phyloP scores from a whole-genome alignment of 495 filamentous ascomycete species.

The Alectoria sarmentosa region DNA sequence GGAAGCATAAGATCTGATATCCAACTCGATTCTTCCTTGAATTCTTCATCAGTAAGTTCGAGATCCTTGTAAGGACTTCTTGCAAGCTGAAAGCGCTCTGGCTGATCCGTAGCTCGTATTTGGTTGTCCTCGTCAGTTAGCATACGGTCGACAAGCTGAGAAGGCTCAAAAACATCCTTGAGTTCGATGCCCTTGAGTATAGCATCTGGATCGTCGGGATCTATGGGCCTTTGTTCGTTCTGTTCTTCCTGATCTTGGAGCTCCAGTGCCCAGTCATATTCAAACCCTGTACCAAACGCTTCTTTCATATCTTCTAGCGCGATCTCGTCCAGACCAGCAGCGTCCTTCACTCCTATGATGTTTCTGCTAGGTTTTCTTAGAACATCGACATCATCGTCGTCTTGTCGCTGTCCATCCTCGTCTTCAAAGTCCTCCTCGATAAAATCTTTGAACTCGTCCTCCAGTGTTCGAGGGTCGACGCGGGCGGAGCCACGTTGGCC shows the following conservation, averaged over 20 bases:
- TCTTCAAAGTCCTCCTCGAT: slow-evolving; percentile 94
- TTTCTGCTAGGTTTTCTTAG: slow-evolving; percentile 54
- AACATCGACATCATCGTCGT: slow-evolving; percentile 86
- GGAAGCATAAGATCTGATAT: slow-evolving; percentile 82
- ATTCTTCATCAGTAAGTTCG: slow-evolving; percentile 67
- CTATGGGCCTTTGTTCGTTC: slow-evolving; percentile 57
- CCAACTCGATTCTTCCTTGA: slow-evolving; percentile 84
- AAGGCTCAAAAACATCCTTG: slow-evolving; percentile 96
- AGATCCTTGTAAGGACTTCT: slow-evolving; percentile 79
- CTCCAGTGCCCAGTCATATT: slow-evolving; percentile 89
- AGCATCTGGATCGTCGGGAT: slow-evolving; percentile 38
- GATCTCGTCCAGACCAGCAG: slow-evolving; percentile 79
- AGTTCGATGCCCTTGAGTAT: slow-evolving; percentile 59
- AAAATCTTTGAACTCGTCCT: slow-evolving; percentile 92
- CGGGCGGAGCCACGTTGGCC: slow-evolving; percentile 27
- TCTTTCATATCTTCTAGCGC: slow-evolving; percentile 90
- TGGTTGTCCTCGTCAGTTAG: slow-evolving; percentile 91
- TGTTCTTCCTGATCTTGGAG: slow-evolving; percentile 59
- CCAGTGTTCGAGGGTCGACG: slow-evolving; percentile 45
- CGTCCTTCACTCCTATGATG: slow-evolving; percentile 57
- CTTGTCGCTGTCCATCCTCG: slow-evolving; percentile 69
- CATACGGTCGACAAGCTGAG: slow-evolving; percentile 84
- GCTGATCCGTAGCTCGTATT: slow-evolving; percentile 79
- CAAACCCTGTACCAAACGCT: slow-evolving; percentile 89
- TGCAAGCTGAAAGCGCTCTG: slow-evolving; percentile 88